These are phyloP conservation scores for Paecilomyces dactylethromorphus DNA, from an alignment of 2,329 filamentous ascomycete species.

Conservation along the genomic window DNA sequence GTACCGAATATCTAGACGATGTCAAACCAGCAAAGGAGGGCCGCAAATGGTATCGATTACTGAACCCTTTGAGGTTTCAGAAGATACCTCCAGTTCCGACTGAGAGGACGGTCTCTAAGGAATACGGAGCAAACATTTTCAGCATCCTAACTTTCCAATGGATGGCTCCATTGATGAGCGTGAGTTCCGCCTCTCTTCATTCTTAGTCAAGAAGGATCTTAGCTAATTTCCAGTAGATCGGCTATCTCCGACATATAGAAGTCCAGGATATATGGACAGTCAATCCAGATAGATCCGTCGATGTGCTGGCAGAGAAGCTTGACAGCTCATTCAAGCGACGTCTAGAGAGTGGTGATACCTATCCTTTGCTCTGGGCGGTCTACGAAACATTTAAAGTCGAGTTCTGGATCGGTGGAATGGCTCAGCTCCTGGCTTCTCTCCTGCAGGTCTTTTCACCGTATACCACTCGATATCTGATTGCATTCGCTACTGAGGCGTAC, in stretches of 20 bases:
- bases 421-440: slow-evolving; percentile 65
- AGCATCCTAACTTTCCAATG: slow-evolving; percentile 78
- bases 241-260: slow-evolving; percentile 79
- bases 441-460: slow-evolving; percentile 78
- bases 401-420: slow-evolving; percentile 77
- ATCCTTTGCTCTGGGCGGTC: slow-evolving; percentile 71
- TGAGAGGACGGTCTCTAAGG: slow-evolving; percentile 53
- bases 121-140: slow-evolving; percentile 67
- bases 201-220: slow-evolving; percentile 7
- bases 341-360: slow-evolving; percentile 60
- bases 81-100: slow-evolving; percentile 50
- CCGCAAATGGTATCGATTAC: slow-evolving; percentile 31
- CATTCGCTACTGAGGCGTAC: slow-evolving; percentile 76
- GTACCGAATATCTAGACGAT: slow-evolving; percentile 6
- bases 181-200: slow-evolving; percentile 33
- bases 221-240: slow-evolving; percentile 46
- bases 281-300: slow-evolving; percentile 71
- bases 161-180: slow-evolving; percentile 82
- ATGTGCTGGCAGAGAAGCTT: slow-evolving; percentile 61
- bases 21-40: slow-evolving; percentile 6
- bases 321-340: slow-evolving; percentile 63
- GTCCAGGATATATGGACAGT: slow-evolving; percentile 82
- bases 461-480: slow-evolving; percentile 76
- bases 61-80: slow-evolving; percentile 42
- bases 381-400: slow-evolving; percentile 82